Evolutionary conservation across 1,284 basidiomycete genomes (phyloP).

Genomic region (Rhodotorula sp.): DNA sequence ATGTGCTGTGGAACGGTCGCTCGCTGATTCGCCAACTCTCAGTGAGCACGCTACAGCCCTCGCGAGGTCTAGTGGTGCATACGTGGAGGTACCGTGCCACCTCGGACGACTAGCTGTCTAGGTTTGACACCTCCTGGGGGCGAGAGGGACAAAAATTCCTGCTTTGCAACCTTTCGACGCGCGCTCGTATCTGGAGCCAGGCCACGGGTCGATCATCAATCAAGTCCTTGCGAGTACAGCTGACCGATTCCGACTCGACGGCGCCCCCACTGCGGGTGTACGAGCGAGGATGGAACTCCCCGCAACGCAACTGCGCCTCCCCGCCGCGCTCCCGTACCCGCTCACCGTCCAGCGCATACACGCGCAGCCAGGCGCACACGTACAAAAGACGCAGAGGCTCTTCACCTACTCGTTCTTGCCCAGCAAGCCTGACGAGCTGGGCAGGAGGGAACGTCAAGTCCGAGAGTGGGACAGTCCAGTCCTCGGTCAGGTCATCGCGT

Average conservation of each 20-base stretch:
- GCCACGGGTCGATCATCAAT: too few species aligned
- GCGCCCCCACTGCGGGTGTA: neutral
- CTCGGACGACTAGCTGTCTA: too few species aligned
- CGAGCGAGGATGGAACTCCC: constrained; percentile 13
- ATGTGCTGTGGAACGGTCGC: too few species aligned
- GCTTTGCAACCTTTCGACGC: too few species aligned
- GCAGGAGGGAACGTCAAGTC: constrained; percentile 64
- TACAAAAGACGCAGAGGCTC: constrained; percentile 35
- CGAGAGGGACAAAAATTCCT: too few species aligned
- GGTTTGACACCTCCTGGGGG: too few species aligned
- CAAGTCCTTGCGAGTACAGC: too few species aligned
- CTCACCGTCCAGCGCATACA: constrained; percentile 40
- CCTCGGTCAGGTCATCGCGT: constrained; percentile 67
- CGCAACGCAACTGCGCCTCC: constrained; percentile 32
- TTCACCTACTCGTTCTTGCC: constrained; percentile 40
- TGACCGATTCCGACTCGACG: neutral
- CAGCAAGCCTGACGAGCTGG: constrained; percentile 9
- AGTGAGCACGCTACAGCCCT: too few species aligned
- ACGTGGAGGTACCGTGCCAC: too few species aligned
- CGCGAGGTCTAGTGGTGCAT: too few species aligned
- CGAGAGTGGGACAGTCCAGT: constrained; percentile 84
- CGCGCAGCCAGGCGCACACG: neutral
- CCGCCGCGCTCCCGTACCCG: constrained; percentile 33
- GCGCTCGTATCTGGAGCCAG: neutral
- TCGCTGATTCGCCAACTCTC: too few species aligned